Evolutionary conservation across 495 filamentous ascomycete genomes (phyloP), one percentile per base, ranked within the genome.

Genomic region (Wilcoxina mikolae): DNA sequence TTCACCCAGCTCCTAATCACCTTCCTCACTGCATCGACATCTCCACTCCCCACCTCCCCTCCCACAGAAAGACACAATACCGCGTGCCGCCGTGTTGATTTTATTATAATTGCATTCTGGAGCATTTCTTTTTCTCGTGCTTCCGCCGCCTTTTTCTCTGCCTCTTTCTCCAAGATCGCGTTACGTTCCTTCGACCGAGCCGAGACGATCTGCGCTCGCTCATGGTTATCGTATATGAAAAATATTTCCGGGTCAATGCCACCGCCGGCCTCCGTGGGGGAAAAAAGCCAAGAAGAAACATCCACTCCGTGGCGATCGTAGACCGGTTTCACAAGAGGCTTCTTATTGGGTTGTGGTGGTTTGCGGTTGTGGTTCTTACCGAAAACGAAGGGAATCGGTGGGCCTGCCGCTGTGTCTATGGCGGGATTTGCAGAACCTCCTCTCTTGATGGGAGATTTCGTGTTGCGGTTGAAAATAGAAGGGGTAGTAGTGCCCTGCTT

Each of bases 281-380:
- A 28, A 39, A 64, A 64, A 9, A 64, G 43, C 61, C 61, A 64
- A 3, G 29, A 2, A 11, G 61, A 56, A 44, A 64, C 44, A 17
- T 64, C 61, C 29, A 46, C 56, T 20, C 61, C 61, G 20, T 53
- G 41, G 17, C 42, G 25, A 39, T 63, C 61, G 26, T 56, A 43
- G 48, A 64, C 31, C 31, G 31, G 31, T 18, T 43, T 43, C 7
- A 43, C 10, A 18, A 20, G 39, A 18, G 39, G 39, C 17, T 20
- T 43, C 10, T 10, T 43, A 35, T 7, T 15, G 7, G 31, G 31
- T 15, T 7, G 31, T 15, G 31, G 31, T 15, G 31, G 31, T 35
- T n/a, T n/a, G n/a, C 31, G 31, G 7, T 35, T 35, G 51, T 52
- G 1, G 54, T 18, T 18, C 20, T 43, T 43, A 9, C 39, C 7